Base-by-base conservation (phyloP, 345 rosid genomes). In the Eucalyptus microcorys region DNA sequence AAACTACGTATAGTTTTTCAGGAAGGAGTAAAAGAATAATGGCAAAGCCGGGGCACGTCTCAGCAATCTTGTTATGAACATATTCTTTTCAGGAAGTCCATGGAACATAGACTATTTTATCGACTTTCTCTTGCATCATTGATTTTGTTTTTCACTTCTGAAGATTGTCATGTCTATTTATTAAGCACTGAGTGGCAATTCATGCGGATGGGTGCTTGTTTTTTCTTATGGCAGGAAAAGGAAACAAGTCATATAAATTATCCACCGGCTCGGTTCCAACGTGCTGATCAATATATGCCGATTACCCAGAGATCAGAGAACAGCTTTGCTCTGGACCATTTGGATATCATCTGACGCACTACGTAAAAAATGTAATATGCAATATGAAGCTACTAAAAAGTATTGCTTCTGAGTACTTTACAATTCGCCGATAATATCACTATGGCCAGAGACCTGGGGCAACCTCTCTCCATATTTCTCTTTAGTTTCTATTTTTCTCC, bases 281-380 rank as follows among this genome's bases (percentile, higher is more conserved):
- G 99, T 42, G 94, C 97, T 14, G 97, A 95, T 92, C 98, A 94
- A 83, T 98, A 98, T 98, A 90, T 93, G 86, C 98, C 99, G 8
- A 97, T 96, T 55, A 95, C 83, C 97, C 96, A 7, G 93, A 93
- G 50, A 94, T 93, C 52, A 95, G 93, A 89, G 97, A 94, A 49
- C 95, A 95, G 42, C 89, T 97, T 49, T 94, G 94, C 90, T 93
- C 53, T 12, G 55, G 55, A 52, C 24, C 24, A 7, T 52, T 52
- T 52, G 55, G 55, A 52, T 52, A 17, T 52, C 24, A 52, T 52
- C 55, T 52, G 55, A 52, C 24, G 24, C 9, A 17, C 55, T 52
- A 17, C 55, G 55, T 52, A 17, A 52, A 50, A 50, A 7, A 1
- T 50, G 55, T 17, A 52, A 52, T 17, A 17, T 52, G 55, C 22